Evolutionary conservation across 2,329 filamentous ascomycete genomes (phyloP).

Genomic region (Trichoderma simmonsii): DNA sequence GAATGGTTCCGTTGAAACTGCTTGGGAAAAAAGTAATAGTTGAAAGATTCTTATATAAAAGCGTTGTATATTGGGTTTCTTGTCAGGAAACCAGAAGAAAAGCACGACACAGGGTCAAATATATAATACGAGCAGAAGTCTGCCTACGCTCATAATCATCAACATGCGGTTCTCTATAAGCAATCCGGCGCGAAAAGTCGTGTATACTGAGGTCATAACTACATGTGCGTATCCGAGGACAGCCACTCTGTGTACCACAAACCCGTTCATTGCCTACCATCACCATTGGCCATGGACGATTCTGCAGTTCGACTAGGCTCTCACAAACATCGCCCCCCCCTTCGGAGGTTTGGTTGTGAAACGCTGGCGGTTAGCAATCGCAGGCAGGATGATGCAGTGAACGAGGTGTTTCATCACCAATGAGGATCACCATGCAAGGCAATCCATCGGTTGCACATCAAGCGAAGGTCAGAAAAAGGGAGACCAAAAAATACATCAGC

Average conservation of each 20-base stretch:
- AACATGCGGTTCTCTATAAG: no score
- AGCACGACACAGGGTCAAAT: not conserved
- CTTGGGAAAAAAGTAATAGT: no score
- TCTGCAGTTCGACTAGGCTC: not conserved
- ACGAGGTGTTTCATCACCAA: not conserved
- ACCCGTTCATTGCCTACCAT: not conserved
- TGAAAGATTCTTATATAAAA: no score
- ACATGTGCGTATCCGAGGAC: not conserved
- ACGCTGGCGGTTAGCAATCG: not conserved
- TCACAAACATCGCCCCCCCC: no score
- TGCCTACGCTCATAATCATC: not conserved
- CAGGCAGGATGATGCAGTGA: not conserved
- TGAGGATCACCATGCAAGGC: not conserved
- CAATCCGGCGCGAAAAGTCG: not conserved
- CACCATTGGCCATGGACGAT: not conserved
- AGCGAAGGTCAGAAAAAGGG: no score
- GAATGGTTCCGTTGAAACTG: no score
- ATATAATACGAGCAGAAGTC: not conserved
- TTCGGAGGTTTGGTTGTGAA: not conserved
- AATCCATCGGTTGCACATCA: not conserved
- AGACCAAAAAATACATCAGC: no score
- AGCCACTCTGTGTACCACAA: not conserved
- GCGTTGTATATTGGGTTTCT: no score
- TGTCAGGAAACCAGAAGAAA: no score
- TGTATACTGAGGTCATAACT: not conserved